A percentile compares a stretch with the other conserved stretches of the same genome.
Conservation (phyloP, 108 stramenopile genomes). For the Parmales sp. region DNA sequence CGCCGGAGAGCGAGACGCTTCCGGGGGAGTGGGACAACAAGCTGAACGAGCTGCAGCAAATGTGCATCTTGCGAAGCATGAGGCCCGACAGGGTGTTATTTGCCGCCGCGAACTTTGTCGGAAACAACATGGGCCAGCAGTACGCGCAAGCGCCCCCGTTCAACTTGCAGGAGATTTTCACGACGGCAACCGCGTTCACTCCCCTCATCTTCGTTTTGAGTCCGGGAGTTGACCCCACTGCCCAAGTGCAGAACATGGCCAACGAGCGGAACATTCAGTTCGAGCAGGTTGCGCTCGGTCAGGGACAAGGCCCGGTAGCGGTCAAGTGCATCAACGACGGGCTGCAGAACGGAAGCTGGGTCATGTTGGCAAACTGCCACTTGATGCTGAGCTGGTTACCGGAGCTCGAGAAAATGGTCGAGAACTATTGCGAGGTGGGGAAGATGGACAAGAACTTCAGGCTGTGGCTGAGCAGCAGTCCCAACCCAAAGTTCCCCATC, state of each 20-base stretch:
- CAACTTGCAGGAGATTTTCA: constrained; percentile 32
- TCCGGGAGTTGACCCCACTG: constrained; percentile 56
- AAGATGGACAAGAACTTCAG: constrained; percentile 33
- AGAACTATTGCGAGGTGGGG: constrained; percentile 18
- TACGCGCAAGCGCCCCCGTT: constrained; percentile 48
- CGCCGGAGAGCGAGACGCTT: constrained; percentile 39
- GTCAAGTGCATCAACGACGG: constrained; percentile 33
- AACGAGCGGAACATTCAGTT: constrained; percentile 13
- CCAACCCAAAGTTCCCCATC: constrained; percentile 52
- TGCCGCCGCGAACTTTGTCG: constrained; percentile 36
- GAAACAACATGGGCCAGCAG: constrained; percentile 35
- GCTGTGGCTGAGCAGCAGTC: constrained; percentile 46
- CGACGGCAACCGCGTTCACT: constrained; percentile 17
- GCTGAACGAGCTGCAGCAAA: constrained; percentile 40
- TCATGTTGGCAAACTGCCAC: constrained; percentile 55
- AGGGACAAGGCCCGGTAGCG: constrained; percentile 51
- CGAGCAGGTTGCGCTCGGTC: constrained; percentile 35
- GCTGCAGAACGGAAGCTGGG: constrained; percentile 33
- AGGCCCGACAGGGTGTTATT: constrained; percentile 41
- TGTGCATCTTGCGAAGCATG: constrained; percentile 41
- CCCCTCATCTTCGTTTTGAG: constrained; percentile 53
- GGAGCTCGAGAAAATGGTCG: constrained; percentile 45
- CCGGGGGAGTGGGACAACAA: constrained; percentile 51
- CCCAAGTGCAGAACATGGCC: constrained; percentile 27
- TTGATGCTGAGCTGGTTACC: constrained; percentile 55